Conservation (phyloP, 495 filamentous ascomycete genomes). For the Penicillium flavigenum region DNA sequence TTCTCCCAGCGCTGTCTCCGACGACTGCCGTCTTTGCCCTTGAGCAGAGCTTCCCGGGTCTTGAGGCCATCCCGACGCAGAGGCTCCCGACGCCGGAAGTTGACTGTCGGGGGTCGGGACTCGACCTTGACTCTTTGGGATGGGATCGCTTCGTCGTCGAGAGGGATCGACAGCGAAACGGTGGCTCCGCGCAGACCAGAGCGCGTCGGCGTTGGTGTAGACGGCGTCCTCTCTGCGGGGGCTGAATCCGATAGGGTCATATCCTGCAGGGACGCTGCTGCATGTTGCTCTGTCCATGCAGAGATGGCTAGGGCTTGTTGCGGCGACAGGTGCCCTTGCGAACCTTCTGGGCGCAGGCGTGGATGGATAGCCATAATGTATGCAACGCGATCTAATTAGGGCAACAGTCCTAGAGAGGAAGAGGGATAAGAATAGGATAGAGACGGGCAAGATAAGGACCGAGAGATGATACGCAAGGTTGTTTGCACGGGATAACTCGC, state of each 20-base stretch:
- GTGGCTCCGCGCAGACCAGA: constrained; percentile 38
- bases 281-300: constrained; percentile 51
- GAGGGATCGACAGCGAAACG: constrained; percentile 49
- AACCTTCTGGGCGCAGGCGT: constrained; percentile 27
- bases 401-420: constrained; percentile 3
- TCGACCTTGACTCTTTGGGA: constrained; percentile 28
- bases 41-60: constrained; percentile 75
- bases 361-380: constrained; percentile 47
- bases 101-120: constrained; percentile 30
- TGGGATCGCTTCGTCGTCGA: constrained; percentile 42
- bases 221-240: constrained; percentile 14
- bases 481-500: constrained; percentile 22
- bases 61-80: constrained; percentile 61
- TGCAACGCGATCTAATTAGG: neutral
- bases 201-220: constrained; percentile 27
- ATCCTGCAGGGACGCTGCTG: constrained; percentile 43
- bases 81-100: constrained; percentile 47
- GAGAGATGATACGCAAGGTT: constrained; percentile 5
- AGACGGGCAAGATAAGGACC: constrained; percentile 22
- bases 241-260: constrained; percentile 41
- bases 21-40: constrained; percentile 89
- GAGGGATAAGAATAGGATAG: constrained; percentile 13
- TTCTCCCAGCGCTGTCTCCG: constrained; percentile 93
- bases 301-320: constrained; percentile 50
- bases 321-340: constrained; percentile 37